Evolutionary conservation across 306 rosid genomes (phyloP).

Genomic region (Potentilla sterilis): DNA sequence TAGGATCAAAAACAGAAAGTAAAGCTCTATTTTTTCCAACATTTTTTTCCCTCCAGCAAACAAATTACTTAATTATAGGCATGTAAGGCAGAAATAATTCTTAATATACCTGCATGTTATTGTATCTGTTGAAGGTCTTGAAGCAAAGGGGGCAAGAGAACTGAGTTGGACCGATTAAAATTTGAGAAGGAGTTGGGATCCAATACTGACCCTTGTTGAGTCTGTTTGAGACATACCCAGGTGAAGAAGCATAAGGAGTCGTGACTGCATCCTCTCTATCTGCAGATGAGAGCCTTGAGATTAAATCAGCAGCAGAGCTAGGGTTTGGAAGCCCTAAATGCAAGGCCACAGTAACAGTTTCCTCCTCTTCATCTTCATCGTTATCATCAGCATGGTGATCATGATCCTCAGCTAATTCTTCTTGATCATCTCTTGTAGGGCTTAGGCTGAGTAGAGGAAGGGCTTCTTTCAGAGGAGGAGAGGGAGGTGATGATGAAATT

Average conservation of each 20-base stretch:
- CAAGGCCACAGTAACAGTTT: slow-evolving; percentile 64
- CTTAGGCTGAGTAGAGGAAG: slow-evolving; percentile 71
- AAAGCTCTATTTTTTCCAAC: slow-evolving; percentile 12
- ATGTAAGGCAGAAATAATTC: slow-evolving; percentile 3
- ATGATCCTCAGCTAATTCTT: slow-evolving; percentile 31
- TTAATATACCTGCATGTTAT: slow-evolving; percentile 79
- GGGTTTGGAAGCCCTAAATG: slow-evolving; percentile 81
- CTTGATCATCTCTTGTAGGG: slow-evolving; percentile 36
- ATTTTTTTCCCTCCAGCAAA: background rate
- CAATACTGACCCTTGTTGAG: slow-evolving; percentile 81
- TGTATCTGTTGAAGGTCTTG: slow-evolving; percentile 96
- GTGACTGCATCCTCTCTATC: slow-evolving; percentile 38
- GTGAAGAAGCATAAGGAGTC: slow-evolving; percentile 18
- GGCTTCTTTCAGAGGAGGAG: slow-evolving; percentile 63
- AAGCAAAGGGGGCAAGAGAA: slow-evolving; percentile 94
- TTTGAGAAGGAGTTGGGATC: slow-evolving; percentile 96
- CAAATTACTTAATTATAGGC: background rate
- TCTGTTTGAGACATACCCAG: slow-evolving; percentile 33
- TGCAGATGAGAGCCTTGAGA: slow-evolving; percentile 39
- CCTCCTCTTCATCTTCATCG: slow-evolving; percentile 31
- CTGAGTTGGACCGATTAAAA: slow-evolving; percentile 89
- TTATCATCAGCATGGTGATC: slow-evolving; percentile 31
- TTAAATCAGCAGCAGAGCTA: slow-evolving; percentile 39
- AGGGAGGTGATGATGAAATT: slow-evolving; percentile 28
- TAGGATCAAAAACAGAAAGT: slow-evolving; percentile 34